Percentiles rank a stretch among this genome's conserved stretches.
These are phyloP conservation scores for Cladorrhinum sp. DNA, from an alignment of 2,329 filamentous ascomycete species.

Conservation along the genomic window DNA sequence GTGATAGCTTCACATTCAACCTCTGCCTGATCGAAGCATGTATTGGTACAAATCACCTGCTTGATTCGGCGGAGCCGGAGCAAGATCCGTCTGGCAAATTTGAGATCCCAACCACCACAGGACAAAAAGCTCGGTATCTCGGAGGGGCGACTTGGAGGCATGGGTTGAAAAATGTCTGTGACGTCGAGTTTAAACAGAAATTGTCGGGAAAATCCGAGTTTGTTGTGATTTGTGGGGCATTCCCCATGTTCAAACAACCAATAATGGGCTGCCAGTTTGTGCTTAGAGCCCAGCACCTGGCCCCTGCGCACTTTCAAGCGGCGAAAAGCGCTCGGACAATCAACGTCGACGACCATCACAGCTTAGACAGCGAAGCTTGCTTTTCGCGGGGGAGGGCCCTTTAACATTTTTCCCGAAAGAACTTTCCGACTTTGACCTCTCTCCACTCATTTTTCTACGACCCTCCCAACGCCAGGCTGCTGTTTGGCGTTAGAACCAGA, in stretches of 20 bases:
- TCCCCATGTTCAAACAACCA: slow-evolving; percentile 12
- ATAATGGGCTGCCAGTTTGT: slow-evolving; percentile 19
- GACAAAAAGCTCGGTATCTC: background rate
- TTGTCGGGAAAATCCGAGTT: slow-evolving; percentile 7
- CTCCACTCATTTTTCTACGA: slow-evolving; percentile 2
- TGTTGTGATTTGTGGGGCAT: background rate
- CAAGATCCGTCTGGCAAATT: background rate
- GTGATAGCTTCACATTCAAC: no score
- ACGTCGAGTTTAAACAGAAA: slow-evolving; percentile 1
- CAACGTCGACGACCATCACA: slow-evolving; percentile 22
- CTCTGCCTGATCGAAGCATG: no score
- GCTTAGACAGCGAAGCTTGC: background rate
- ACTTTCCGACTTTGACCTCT: background rate
- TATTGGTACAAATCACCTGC: background rate
- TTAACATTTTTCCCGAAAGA: slow-evolving; percentile 15
- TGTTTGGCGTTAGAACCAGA: background rate
- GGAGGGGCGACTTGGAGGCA: background rate
- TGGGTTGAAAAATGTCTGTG: background rate
- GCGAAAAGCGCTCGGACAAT: slow-evolving; percentile 28
- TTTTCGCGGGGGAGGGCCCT: slow-evolving; percentile 14
- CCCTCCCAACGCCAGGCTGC: background rate
- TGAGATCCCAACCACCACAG: background rate
- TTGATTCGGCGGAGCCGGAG: background rate
- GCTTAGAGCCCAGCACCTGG: slow-evolving; percentile 14
- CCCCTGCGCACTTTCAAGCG: slow-evolving; percentile 12